phyloP scores from a whole-genome alignment of 495 filamentous ascomycete species.

The Aspergillus ostianus region DNA sequence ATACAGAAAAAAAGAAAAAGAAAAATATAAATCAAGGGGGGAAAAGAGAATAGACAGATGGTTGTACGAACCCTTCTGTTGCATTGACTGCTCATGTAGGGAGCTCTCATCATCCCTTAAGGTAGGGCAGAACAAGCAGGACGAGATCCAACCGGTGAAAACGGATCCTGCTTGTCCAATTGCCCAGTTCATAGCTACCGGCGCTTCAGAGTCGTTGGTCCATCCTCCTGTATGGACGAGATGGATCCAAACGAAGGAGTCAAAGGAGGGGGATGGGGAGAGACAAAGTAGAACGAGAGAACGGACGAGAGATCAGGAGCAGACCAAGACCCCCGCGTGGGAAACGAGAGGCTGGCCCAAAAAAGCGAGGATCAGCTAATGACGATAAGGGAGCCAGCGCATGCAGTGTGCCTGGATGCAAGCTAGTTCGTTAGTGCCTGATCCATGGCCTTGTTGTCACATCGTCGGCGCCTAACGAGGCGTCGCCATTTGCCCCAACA shows the following conservation, averaged over 20 bases:
- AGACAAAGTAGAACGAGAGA: constrained; percentile 8
- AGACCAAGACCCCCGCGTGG: neutral
- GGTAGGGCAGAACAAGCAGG: constrained; percentile 39
- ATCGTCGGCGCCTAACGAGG: constrained; percentile 24
- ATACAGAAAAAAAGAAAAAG: neutral
- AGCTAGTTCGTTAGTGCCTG: constrained; percentile 14
- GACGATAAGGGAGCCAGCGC: neutral
- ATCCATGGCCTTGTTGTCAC: constrained; percentile 3
- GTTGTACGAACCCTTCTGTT: constrained; percentile 26
- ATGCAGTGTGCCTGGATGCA: constrained; percentile 10
- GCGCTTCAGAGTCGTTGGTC: constrained; percentile 35
- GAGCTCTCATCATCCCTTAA: constrained; percentile 26
- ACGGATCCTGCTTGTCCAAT: constrained; percentile 42
- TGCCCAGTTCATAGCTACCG: constrained; percentile 45
- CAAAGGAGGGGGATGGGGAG: constrained; percentile 11
- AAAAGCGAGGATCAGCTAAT: neutral
- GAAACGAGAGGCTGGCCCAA: neutral
- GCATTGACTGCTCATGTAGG: constrained; percentile 22
- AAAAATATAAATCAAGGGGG: neutral
- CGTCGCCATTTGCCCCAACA: constrained; percentile 18
- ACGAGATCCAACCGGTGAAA: constrained; percentile 44
- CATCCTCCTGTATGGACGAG: constrained; percentile 24
- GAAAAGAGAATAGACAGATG: neutral
- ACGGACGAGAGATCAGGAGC: constrained; percentile 1
- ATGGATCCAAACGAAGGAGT: constrained; percentile 1